phyloP scores from a whole-genome alignment of 1,139 yeast genomes.

The Saccharomyces pastorianus region DNA sequence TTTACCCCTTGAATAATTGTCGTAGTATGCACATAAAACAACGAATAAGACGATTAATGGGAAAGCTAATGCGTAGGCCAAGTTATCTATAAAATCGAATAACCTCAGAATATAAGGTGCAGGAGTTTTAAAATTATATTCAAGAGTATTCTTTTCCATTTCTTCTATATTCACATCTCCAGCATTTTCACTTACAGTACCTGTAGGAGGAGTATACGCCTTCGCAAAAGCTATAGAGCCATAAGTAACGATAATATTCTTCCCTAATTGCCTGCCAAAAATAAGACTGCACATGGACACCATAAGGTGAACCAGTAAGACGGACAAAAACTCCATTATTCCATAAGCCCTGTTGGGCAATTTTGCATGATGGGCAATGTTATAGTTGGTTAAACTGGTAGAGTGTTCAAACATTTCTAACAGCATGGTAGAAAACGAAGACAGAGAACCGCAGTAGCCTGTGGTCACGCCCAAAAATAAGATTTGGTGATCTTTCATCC shows the following conservation, averaged over 20 bases:
- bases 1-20: conserved; percentile 20
- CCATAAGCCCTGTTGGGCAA: conserved; percentile 73
- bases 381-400: conserved; percentile 38
- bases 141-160: not conserved
- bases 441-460: conserved; percentile 80
- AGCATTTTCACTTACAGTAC: not conserved
- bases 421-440: conserved; percentile 72
- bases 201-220: not conserved
- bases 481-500: conserved; percentile 18
- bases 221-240: not conserved
- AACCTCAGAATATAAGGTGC: conserved; percentile 1
- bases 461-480: conserved; percentile 63
- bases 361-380: conserved; percentile 34
- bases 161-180: not conserved
- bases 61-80: conserved; percentile 11
- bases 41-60: conserved; percentile 24
- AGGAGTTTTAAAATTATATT: conserved; percentile 1
- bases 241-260: conserved; percentile 10
- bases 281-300: conserved; percentile 18
- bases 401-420: conserved; percentile 48
- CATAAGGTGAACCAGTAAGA: conserved; percentile 29
- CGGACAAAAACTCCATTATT: conserved; percentile 50
- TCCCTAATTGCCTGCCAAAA: conserved; percentile 29
- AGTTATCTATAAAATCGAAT: conserved; percentile 7
- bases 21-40: conserved; percentile 25